Base-by-base conservation (phyloP, 2,329 filamentous ascomycete species). In the Microdochium paspali region DNA sequence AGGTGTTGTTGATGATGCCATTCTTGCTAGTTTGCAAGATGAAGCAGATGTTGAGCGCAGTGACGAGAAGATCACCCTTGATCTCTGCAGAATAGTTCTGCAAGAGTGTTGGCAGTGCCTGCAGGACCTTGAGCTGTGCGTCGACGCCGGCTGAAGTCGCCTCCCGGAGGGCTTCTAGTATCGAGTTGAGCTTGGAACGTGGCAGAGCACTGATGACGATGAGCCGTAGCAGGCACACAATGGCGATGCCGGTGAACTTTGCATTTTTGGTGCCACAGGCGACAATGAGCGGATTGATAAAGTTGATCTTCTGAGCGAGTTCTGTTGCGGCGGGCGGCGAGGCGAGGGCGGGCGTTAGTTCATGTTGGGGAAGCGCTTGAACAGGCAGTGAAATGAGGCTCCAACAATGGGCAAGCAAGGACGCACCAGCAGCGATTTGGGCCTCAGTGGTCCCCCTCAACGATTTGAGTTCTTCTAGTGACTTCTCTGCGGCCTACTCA, bases 51-150 rank as follows among this genome's bases (percentile, higher is more conserved):
- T 95, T 90, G 54, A 98, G 69, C 0, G 87, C 81, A 10, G 81
- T 88, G 24, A 89, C 85, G 32, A 98, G 74, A 28, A 95, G 71
- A 50, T 91, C 85, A 2, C 87, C 89, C 50, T 84, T 82, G 31
- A 98, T 71, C 48, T 95, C 86, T 30, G 77, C 74, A 0, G 87
- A 81, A 66, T 97, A 97, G 58, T 95, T 95, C 56, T 96, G 90
- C 23, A 97, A 69, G 30, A 98, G 67, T 1, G 90, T 88, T 3
- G 93, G 93, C 15, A 98, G 69, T 1, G 90, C 89, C 64, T 98
- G 93, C 13, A 98, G 71, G 46, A 97, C 93, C 66, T 97, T 97
- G 55, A 98, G 79, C 61, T 98, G 93, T 2, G 96, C 86, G 67
- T 98, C 93, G 50, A 95, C 69, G 13, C 80, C 73, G 61, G 88